phyloP scores from a whole-genome alignment of 305 asterid species.

The Fraxinus paxiana region DNA sequence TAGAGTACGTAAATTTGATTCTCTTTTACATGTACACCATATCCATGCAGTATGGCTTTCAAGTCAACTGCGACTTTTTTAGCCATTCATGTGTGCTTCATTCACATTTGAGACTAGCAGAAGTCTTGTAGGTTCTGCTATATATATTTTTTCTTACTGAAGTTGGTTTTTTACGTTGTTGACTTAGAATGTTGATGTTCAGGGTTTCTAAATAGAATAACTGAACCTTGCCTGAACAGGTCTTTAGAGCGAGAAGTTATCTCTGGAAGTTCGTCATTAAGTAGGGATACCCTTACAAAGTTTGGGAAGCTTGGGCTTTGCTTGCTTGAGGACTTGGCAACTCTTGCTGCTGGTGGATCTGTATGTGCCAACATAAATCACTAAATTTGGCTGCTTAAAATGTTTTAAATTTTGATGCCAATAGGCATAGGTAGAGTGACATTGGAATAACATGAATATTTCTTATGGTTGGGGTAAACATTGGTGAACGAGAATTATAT shows the following conservation, averaged over 20 bases:
- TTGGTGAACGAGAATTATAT: background rate
- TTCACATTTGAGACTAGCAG: background rate
- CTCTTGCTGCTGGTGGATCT: slow-evolving; percentile 99
- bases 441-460: background rate
- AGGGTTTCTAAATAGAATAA: slow-evolving; percentile 23
- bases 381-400: slow-evolving; percentile 26
- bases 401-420: slow-evolving; percentile 23
- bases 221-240: slow-evolving; percentile 47
- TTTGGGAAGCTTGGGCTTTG: slow-evolving; percentile 88
- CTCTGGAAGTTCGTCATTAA: slow-evolving; percentile 60
- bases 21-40: slow-evolving; percentile 6
- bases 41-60: slow-evolving; percentile 16
- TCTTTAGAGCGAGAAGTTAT: slow-evolving; percentile 66
- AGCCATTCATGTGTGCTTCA: background rate
- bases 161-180: slow-evolving; percentile 4
- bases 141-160: background rate
- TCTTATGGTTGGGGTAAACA: background rate
- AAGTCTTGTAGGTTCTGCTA: background rate
- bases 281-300: slow-evolving; percentile 59
- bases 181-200: slow-evolving; percentile 22
- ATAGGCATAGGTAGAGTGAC: background rate
- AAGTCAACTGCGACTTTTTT: slow-evolving; percentile 8
- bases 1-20: slow-evolving; percentile 60
- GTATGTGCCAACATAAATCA: slow-evolving; percentile 73
- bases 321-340: slow-evolving; percentile 93